phyloP scores from a whole-genome alignment of 176 grass and related monocot species.

The Microstegium vimineum region DNA sequence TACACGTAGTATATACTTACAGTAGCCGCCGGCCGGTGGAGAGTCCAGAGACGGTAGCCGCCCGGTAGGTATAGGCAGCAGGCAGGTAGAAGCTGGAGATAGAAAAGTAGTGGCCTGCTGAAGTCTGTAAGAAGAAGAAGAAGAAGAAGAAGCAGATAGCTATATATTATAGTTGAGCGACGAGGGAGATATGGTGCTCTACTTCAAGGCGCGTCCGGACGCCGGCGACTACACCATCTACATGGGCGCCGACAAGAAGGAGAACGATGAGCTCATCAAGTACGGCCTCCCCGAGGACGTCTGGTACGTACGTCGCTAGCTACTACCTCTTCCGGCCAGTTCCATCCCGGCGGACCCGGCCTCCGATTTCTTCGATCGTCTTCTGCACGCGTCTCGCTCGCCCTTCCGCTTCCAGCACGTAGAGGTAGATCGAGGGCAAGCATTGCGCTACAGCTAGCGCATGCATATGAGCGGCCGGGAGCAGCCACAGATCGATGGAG shows the following conservation, averaged over 20 bases:
- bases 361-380: not conserved
- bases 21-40: not conserved
- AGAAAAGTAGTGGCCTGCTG: not conserved
- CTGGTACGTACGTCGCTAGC: constrained; percentile 56
- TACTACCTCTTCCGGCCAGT: not conserved
- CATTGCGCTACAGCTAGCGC: not conserved
- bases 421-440: too few species aligned
- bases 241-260: constrained; percentile 89
- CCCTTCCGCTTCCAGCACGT: not conserved
- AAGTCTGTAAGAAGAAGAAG: too few species aligned
- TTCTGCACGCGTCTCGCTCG: too few species aligned
- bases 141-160: too few species aligned
- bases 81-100: not conserved
- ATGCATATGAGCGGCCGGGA: too few species aligned
- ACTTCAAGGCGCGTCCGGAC: constrained; percentile 80
- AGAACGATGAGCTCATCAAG: constrained; percentile 98
- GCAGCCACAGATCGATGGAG: not conserved
- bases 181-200: constrained; percentile 90
- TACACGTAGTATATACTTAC: not conserved
- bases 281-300: constrained; percentile 93
- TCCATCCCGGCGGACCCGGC: not conserved
- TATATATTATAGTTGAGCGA: not conserved
- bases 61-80: too few species aligned
- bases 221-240: constrained; percentile 92
- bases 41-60: not conserved